Percentiles rank a stretch among this genome's conserved stretches.
Evolutionary conservation across 495 filamentous ascomycete species (phyloP).

Genomic region (Bacidia rubella): DNA sequence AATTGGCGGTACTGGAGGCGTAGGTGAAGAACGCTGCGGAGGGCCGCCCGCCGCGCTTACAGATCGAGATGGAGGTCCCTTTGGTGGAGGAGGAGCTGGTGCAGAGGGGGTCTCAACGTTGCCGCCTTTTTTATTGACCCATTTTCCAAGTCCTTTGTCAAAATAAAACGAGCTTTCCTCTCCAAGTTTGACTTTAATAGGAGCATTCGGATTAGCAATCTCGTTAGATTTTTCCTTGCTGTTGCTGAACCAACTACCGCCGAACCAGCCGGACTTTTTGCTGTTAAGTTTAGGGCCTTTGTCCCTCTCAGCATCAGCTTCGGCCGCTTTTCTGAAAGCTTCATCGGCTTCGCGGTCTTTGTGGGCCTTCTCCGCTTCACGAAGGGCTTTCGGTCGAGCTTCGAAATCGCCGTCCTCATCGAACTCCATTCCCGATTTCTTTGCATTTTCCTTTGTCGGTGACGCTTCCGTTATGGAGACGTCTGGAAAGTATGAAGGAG

Average conservation of each 20-base stretch:
- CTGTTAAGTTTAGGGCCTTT: constrained; percentile 22
- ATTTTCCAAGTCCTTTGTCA: constrained; percentile 86
- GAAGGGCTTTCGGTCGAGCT: constrained; percentile 38
- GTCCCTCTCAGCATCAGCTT: constrained; percentile 56
- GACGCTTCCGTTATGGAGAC: constrained; percentile 22
- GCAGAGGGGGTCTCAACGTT: constrained; percentile 32
- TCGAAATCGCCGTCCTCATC: constrained; percentile 53
- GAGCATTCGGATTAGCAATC: constrained; percentile 38
- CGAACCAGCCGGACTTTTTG: constrained; percentile 63
- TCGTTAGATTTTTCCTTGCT: constrained; percentile 47
- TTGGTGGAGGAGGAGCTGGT: constrained; percentile 40
- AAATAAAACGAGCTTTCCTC: constrained; percentile 90
- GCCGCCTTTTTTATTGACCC: constrained; percentile 88
- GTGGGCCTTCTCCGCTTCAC: constrained; percentile 38
- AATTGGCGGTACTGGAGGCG: constrained; percentile 25
- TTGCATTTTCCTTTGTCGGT: constrained; percentile 40
- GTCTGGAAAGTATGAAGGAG: constrained; percentile 24
- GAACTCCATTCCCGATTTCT: constrained; percentile 60
- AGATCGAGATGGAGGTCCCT: constrained; percentile 26
- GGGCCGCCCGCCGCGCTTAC: constrained; percentile 18
- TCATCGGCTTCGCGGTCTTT: constrained; percentile 50
- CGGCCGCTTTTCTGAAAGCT: constrained; percentile 67
- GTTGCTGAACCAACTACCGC: constrained; percentile 67
- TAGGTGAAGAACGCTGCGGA: constrained; percentile 11
- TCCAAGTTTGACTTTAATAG: constrained; percentile 88